phyloP scores from a whole-genome alignment of 371 early-diverging fungal species.

The Basidiobolus meristosporus region DNA sequence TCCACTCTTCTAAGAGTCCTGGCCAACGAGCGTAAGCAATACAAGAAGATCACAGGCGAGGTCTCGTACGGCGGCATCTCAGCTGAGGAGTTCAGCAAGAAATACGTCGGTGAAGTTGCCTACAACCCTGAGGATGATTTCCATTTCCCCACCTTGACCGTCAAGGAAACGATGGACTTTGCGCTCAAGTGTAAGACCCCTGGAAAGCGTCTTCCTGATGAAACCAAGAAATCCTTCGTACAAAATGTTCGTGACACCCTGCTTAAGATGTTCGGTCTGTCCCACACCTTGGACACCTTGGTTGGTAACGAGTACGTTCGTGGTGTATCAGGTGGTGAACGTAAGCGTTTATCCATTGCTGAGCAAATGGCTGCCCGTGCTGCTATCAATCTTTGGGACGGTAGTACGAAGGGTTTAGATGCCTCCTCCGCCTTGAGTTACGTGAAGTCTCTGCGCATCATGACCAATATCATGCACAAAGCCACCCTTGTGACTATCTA shows the following conservation, averaged over 20 bases:
- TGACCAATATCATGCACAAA: constrained; percentile 28
- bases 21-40: constrained; percentile 23
- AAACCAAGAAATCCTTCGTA: constrained; percentile 9
- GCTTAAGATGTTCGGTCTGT: constrained; percentile 26
- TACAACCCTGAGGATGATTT: constrained; percentile 35
- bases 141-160: constrained; percentile 27
- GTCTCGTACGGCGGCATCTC: constrained; percentile 23
- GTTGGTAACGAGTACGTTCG: constrained; percentile 51
- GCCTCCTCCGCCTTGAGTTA: constrained; percentile 57
- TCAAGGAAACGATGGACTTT: constrained; percentile 26
- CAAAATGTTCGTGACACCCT: constrained; percentile 18
- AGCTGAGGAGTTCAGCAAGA: constrained; percentile 14
- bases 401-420: constrained; percentile 68
- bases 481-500: constrained; percentile 31
- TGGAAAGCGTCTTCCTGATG: constrained; percentile 15
- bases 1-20: constrained; percentile 26
- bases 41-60: constrained; percentile 17
- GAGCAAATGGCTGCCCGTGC: constrained; percentile 51
- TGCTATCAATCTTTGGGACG: constrained; percentile 49
- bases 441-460: constrained; percentile 28
- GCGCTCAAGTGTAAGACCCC: constrained; percentile 29
- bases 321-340: constrained; percentile 54
- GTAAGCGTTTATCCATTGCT: constrained; percentile 54
- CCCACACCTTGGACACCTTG: constrained; percentile 33
- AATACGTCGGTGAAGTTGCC: constrained; percentile 22